Evolutionary conservation across 2,329 filamentous ascomycete genomes (phyloP).

Genomic region (Colletotrichum siamense): DNA sequence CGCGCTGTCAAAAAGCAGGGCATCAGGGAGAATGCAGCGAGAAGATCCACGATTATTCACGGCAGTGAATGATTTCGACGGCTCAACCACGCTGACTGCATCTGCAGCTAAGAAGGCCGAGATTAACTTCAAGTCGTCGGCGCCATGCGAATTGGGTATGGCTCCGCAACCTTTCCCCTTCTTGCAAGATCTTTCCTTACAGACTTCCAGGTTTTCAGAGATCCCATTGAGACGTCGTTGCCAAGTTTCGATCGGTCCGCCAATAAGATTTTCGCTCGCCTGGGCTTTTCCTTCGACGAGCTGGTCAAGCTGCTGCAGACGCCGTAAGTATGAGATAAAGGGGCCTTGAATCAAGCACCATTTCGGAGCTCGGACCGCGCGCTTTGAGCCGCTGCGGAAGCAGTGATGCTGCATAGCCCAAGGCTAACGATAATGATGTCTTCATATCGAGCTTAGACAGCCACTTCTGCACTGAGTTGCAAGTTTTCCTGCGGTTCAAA

Average conservation of each 20-base stretch:
- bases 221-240: not conserved
- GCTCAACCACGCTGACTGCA: not conserved
- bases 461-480: not conserved
- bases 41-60: not conserved
- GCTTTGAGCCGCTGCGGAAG: not conserved
- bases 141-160: not conserved
- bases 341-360: not conserved
- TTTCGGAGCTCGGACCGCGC: not conserved
- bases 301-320: not conserved
- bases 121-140: not conserved
- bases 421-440: not conserved
- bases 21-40: not conserved
- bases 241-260: not conserved
- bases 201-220: not conserved
- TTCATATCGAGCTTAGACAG: not conserved
- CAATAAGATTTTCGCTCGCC: not conserved
- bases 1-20: not conserved
- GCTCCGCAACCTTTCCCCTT: not conserved
- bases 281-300: not conserved
- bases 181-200: not conserved
- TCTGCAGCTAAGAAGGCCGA: not conserved
- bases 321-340: not conserved
- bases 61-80: not conserved
- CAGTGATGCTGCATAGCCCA: not conserved
- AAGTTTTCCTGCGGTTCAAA: not conserved